Base-by-base conservation (phyloP, 768 basidiomycete genomes). In the Termitomyces sp. region DNA sequence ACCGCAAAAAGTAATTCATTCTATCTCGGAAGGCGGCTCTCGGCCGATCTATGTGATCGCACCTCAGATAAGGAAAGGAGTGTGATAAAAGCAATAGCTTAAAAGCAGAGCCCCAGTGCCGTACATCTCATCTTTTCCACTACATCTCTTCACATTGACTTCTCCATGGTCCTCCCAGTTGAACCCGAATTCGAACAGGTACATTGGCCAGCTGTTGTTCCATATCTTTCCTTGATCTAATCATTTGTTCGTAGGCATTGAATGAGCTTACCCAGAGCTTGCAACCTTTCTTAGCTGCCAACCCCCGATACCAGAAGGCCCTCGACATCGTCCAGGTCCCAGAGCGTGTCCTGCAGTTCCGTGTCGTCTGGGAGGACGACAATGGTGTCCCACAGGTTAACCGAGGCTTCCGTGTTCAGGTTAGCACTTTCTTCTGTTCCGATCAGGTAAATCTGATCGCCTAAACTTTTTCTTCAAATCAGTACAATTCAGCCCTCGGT, bases 341-440 rank as follows among this genome's bases (percentile, higher is more conserved):
- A 16, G 82, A 83, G 66, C 79, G 81, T 62, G 65, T 83, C 56
- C 64, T 83, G 42, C 82, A 87, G 68, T 89, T 89, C 84, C 85
- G 88, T 64, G 86, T 89, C 53, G 79, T 83, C 61, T 91, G 88
- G 88, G 87, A 91, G 70, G 84, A 87, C 67, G 88, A 90, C 67
- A 71, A 84, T 61, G 84, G 84, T 53, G 64, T 75, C 45, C 70
- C 82, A 50, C 86, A 87, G 64, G 87, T 89, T 66, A 88, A 89
- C 78, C 77, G 82, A 56, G 88, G 88, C 32, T 89, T 81, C 78
- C 82, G 88, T 62, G 88, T 89, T 53, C 87, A 89, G 75, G 84
- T 85, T 22, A 52, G 77, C 67, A 20, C n/a, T 32, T 30, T 48
- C 34, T 16, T 13, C n/a, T 14, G 26, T 40, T 30, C 37, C 26